phyloP scores from a whole-genome alignment of 371 early-diverging fungal genomes.

The Mortierella sp. region DNA sequence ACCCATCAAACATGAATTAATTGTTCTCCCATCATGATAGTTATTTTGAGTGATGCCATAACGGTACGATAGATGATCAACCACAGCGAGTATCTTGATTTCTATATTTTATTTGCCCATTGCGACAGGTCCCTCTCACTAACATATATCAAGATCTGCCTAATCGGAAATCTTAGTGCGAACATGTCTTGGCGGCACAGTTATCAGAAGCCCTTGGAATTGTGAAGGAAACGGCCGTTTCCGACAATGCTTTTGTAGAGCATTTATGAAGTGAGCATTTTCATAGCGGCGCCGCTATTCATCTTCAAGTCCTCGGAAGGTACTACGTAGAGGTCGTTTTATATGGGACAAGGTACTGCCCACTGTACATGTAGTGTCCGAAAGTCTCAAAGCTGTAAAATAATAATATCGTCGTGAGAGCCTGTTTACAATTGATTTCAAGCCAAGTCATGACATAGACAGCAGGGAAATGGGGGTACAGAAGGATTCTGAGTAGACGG shows the following conservation, averaged over 20 bases:
- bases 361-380: background rate
- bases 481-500: too few species aligned
- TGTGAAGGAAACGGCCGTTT: constrained; percentile 5
- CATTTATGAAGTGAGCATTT: constrained; percentile 1
- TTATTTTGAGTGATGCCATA: constrained; percentile 20
- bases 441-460: background rate
- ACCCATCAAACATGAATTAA: background rate
- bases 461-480: too few species aligned
- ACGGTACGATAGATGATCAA: constrained; percentile 12
- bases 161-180: constrained; percentile 16
- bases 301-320: background rate
- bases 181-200: constrained; percentile 32
- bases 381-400: background rate
- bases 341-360: background rate
- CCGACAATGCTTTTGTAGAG: constrained; percentile 26
- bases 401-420: background rate
- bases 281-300: background rate
- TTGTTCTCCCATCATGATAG: background rate
- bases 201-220: constrained; percentile 30
- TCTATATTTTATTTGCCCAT: background rate
- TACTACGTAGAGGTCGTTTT: background rate
- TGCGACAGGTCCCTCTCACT: background rate
- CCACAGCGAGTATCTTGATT: background rate
- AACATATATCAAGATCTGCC: background rate
- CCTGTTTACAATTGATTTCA: background rate